Conservation (phyloP, 768 basidiomycete genomes). For the Leccinum subgranulosum region DNA sequence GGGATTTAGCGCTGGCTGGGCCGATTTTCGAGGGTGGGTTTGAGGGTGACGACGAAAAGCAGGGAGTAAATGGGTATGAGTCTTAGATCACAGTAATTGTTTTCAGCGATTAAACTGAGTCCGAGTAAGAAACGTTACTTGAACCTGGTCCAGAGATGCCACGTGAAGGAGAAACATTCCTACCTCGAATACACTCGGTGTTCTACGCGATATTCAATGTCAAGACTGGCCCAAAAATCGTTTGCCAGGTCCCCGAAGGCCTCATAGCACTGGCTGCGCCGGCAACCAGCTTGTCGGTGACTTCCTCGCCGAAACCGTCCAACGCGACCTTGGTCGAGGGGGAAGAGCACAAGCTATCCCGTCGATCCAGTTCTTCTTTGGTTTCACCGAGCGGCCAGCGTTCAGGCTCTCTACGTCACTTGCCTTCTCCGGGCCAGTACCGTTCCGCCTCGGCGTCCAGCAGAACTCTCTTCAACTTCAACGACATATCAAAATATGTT, state of each 20-base stretch:
- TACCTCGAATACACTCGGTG: slow-evolving; percentile 77
- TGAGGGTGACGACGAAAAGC: no score
- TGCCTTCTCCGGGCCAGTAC: slow-evolving; percentile 42
- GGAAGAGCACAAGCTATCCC: slow-evolving; percentile 40
- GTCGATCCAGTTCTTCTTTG: slow-evolving; percentile 52
- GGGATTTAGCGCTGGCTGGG: no score
- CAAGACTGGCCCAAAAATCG: slow-evolving; percentile 80
- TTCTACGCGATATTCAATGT: slow-evolving; percentile 95
- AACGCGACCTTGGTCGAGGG: slow-evolving; percentile 28
- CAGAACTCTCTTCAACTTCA: slow-evolving; percentile 77
- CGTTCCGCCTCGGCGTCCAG: slow-evolving; percentile 45
- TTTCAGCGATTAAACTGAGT: neutral
- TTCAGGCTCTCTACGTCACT: slow-evolving; percentile 39
- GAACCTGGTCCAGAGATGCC: slow-evolving; percentile 29
- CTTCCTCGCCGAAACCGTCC: slow-evolving; percentile 35
- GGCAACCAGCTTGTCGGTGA: slow-evolving; percentile 27
- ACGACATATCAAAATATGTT: slow-evolving; percentile 89
- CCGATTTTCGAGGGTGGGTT: no score
- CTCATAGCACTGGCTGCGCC: slow-evolving; percentile 55
- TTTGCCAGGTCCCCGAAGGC: slow-evolving; percentile 92
- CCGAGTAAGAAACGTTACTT: neutral
- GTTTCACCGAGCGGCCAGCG: slow-evolving; percentile 46
- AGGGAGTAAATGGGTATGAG: no score
- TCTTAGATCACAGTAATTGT: no score
- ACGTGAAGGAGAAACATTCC: slow-evolving; percentile 62